Conservation (phyloP, 805 yeast species). For the Cephaloascus albidus region DNA sequence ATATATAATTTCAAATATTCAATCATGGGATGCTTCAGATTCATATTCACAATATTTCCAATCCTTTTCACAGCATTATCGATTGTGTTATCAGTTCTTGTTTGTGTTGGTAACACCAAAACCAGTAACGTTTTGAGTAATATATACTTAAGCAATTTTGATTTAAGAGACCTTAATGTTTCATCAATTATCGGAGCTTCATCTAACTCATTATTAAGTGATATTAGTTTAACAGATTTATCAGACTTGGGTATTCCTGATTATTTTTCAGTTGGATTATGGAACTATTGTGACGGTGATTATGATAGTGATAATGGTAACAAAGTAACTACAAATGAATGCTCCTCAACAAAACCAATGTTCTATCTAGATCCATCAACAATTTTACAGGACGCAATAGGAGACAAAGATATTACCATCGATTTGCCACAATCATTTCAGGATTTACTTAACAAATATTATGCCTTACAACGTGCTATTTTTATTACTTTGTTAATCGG, state of each 20-base stretch:
- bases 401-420: constrained; percentile 12
- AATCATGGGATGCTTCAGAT: constrained; percentile 5
- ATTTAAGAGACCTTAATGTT: constrained; percentile 23
- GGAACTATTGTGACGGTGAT: constrained; percentile 54
- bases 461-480: constrained; percentile 29
- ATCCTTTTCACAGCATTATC: constrained; percentile 28
- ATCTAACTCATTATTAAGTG: constrained; percentile 6
- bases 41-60: constrained; percentile 13
- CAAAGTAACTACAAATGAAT: constrained; percentile 28
- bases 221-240: constrained; percentile 2
- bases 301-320: constrained; percentile 1
- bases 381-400: constrained; percentile 20
- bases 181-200: constrained; percentile 8
- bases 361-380: constrained; percentile 47
- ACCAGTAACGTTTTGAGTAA: constrained; percentile 29
- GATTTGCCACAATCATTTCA: constrained; percentile 1
- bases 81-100: constrained; percentile 34
- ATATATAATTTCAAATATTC: background rate
- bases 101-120: constrained; percentile 42
- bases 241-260: constrained; percentile 28
- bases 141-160: constrained; percentile 39
- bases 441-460: background rate
- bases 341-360: constrained; percentile 46
- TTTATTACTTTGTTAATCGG: constrained; percentile 45
- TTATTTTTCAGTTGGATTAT: constrained; percentile 46